Evolutionary conservation across 1,284 basidiomycete genomes (phyloP), one percentile per base, ranked within the genome.

Genomic region (Cryptococcus amylolentus): DNA sequence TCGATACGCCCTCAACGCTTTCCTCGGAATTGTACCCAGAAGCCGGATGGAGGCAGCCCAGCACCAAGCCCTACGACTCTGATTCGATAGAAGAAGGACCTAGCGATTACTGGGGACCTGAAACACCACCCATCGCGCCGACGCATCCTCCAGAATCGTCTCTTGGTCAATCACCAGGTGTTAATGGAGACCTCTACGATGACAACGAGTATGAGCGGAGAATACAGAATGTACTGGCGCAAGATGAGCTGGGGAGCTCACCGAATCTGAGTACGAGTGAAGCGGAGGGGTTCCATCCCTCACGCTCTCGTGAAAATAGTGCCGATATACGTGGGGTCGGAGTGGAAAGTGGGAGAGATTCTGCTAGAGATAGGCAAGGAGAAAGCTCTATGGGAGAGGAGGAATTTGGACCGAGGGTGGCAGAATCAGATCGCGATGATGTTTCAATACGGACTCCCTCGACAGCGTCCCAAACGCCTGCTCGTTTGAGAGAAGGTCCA

Each of bases 381-480:
- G 39, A 48, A 7, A 57, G 31, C 12, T 52, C 46, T 6, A 54
- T 52, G 7, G 67, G 57, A 9, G 68, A 71, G 7, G 73, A 72
- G 31, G 73, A 76, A 48, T 67, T 70, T 59, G 69, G 67, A 72
- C 71, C 74, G 76, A 59, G 69, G 23, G 1, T 14, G 54, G 41
- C 57, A 28, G 59, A 35, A 45, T 35, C 16, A 6, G 43, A 26
- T 28, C 47, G 78, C 54, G 79, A 80, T 49, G 67, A 76, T 37
- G 62, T 77, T 44, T 79, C 81, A 16, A 78, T 81, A 58, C 68
- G 73, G 54, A 80, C 80, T 27, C 80, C 80, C 40, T 80, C 82
- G 9, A 73, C 74, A 6, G 78, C 82, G 37, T 80, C 81, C 3
- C 51, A 47, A 12, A 52, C 60, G 37, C 20, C 52, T 8, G 31